A percentile compares a stretch with the other conserved stretches of the same genome.
Conservation (phyloP, 1,139 yeast genomes). For the Debaryomycetaceae sp. region DNA sequence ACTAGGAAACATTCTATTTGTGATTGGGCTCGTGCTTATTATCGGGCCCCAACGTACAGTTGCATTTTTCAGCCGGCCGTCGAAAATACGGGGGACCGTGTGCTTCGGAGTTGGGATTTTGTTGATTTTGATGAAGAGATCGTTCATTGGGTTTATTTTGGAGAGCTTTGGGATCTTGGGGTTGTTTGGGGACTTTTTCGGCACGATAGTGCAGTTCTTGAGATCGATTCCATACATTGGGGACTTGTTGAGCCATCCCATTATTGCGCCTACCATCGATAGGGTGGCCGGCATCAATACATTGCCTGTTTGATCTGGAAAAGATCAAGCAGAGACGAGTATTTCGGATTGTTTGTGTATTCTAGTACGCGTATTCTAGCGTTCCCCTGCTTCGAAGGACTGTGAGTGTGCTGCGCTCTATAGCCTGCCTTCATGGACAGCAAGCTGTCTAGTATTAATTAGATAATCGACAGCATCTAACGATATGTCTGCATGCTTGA, state of each 20-base stretch:
- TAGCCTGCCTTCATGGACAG: slow-evolving; percentile 4
- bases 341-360: no score
- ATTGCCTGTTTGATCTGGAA: slow-evolving; percentile 33
- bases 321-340: no score
- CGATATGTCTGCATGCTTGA: slow-evolving; percentile 11
- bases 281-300: slow-evolving; percentile 46
- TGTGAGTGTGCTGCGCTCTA: neutral
- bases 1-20: slow-evolving; percentile 78
- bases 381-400: no score
- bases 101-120: slow-evolving; percentile 75
- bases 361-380: no score
- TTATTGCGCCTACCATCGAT: slow-evolving; percentile 68
- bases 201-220: slow-evolving; percentile 84
- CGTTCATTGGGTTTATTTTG: slow-evolving; percentile 80
- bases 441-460: slow-evolving; percentile 3
- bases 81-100: slow-evolving; percentile 80
- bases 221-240: slow-evolving; percentile 89
- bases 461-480: slow-evolving; percentile 9
- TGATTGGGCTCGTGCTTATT: slow-evolving; percentile 77
- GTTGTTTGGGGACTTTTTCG: slow-evolving; percentile 87
- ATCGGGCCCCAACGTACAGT: slow-evolving; percentile 87
- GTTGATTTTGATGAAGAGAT: slow-evolving; percentile 69
- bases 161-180: slow-evolving; percentile 88
- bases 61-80: slow-evolving; percentile 81
- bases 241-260: slow-evolving; percentile 77